Conservation (phyloP, 139 green algal genomes). For the Chara braunii region DNA sequence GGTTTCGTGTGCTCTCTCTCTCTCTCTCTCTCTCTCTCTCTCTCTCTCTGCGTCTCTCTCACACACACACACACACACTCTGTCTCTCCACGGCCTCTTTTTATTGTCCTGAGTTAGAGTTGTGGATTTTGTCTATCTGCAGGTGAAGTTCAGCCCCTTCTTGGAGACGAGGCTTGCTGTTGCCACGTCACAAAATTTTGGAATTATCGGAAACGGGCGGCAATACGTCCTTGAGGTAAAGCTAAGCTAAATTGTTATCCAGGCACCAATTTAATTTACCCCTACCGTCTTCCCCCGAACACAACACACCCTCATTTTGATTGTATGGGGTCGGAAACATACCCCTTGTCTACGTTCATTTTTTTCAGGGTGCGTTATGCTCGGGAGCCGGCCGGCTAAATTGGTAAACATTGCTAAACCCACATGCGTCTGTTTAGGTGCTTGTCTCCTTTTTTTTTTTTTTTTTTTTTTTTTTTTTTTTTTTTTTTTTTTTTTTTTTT, state of each 20-base stretch:
- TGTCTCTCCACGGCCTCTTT: background rate
- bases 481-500: too few species aligned
- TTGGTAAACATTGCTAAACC: too few species aligned
- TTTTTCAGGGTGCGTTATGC: too few species aligned
- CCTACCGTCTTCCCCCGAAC: too few species aligned
- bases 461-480: too few species aligned
- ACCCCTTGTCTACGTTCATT: too few species aligned
- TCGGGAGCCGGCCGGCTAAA: too few species aligned
- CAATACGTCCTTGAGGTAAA: constrained; percentile 81
- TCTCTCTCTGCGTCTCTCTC: background rate
- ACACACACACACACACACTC: background rate
- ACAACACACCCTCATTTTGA: too few species aligned
- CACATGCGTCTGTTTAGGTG: too few species aligned
- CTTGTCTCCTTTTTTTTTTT: too few species aligned
- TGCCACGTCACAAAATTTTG: constrained; percentile 92
- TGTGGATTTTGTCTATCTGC: constrained; percentile 1
- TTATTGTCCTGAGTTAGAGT: background rate
- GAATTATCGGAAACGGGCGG: constrained; percentile 92
- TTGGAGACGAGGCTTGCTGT: constrained; percentile 74
- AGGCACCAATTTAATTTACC: too few species aligned
- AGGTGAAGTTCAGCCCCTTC: constrained; percentile 85
- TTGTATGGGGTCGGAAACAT: too few species aligned
- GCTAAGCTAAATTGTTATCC: background rate
- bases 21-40: background rate
- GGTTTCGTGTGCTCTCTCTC: background rate